phyloP scores from a whole-genome alignment of 306 rosid genomes.

The Pterocarpus santalinus region DNA sequence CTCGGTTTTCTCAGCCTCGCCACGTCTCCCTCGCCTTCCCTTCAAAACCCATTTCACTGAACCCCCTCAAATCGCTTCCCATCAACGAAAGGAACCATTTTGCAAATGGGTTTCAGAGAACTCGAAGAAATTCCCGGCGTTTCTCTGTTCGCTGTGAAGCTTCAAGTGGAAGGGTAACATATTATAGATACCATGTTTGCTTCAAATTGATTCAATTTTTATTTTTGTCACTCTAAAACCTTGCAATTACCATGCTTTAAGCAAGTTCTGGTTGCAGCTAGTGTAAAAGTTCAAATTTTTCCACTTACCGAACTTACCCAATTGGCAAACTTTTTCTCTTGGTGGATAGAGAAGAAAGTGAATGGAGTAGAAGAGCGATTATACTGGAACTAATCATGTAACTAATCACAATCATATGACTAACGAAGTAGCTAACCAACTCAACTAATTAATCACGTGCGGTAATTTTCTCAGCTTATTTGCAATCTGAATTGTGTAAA shows the following conservation, averaged over 20 bases:
- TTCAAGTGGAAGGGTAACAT: conserved; percentile 82
- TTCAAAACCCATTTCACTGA: conserved; percentile 45
- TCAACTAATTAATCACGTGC: conserved; percentile 10
- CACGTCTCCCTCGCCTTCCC: conserved; percentile 49
- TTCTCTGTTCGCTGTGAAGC: conserved; percentile 76
- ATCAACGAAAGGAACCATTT: conserved; percentile 44
- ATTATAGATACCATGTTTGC: not conserved
- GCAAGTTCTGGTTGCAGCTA: not conserved
- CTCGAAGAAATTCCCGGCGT: conserved; percentile 48
- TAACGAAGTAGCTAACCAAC: conserved; percentile 10
- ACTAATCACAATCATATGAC: not conserved
- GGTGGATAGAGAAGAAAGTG: conserved; percentile 2
- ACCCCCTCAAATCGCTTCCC: conserved; percentile 51
- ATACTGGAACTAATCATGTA: not conserved
- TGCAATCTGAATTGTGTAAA: not conserved
- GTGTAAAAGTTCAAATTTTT: not conserved
- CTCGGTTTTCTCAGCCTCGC: conserved; percentile 46
- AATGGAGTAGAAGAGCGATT: not conserved
- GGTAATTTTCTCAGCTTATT: conserved; percentile 11
- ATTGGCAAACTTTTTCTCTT: not conserved
- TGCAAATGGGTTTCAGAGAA: conserved; percentile 49
- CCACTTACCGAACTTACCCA: too few species aligned
- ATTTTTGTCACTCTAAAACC: not conserved
- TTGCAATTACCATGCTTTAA: not conserved
- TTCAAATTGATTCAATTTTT: not conserved